Evolutionary conservation across 129 eudicot species (phyloP).

Genomic region (Lactuca sativa): DNA sequence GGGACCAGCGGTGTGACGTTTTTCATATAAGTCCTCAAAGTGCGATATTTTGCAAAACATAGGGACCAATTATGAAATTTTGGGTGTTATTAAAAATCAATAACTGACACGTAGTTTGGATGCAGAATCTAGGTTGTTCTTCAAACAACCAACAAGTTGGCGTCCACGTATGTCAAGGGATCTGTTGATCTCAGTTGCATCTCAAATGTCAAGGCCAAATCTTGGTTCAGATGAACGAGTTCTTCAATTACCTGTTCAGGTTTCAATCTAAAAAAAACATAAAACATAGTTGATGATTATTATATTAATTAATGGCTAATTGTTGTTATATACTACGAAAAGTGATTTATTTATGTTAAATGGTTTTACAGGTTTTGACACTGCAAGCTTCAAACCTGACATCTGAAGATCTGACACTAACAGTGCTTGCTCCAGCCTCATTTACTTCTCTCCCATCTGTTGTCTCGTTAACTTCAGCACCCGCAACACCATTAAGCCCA

Average conservation of each 20-base stretch:
- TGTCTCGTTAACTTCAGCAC: slow-evolving; percentile 68
- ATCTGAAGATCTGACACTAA: slow-evolving; percentile 77
- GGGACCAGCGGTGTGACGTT: no score
- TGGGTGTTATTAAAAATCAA: no score
- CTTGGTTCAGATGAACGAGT: slow-evolving; percentile 58
- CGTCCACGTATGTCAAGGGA: slow-evolving; percentile 82
- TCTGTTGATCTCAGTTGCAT: slow-evolving; percentile 89
- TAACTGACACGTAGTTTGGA: slow-evolving; percentile 5
- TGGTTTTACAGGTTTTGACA: slow-evolving; percentile 63
- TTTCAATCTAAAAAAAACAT: slow-evolving; percentile 21
- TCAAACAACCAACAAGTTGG: slow-evolving; percentile 96
- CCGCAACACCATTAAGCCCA: slow-evolving; percentile 61
- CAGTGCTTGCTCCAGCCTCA: slow-evolving; percentile 94
- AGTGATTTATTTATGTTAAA: slow-evolving; percentile 7
- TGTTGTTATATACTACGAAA: background rate
- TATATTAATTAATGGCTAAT: background rate
- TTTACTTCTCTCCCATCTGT: slow-evolving; percentile 69
- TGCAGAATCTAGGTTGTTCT: slow-evolving; percentile 91
- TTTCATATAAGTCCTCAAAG: no score
- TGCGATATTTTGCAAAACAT: no score
- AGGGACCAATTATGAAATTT: no score
- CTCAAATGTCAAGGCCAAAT: slow-evolving; percentile 79
- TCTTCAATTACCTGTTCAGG: slow-evolving; percentile 93
- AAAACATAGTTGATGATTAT: background rate
- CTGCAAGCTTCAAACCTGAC: slow-evolving; percentile 97